Percentiles rank a stretch among this genome's conserved stretches.
These are phyloP conservation scores for Nymphaea colorata DNA, from an alignment of 164 flowering plant species.

Conservation along the genomic window DNA sequence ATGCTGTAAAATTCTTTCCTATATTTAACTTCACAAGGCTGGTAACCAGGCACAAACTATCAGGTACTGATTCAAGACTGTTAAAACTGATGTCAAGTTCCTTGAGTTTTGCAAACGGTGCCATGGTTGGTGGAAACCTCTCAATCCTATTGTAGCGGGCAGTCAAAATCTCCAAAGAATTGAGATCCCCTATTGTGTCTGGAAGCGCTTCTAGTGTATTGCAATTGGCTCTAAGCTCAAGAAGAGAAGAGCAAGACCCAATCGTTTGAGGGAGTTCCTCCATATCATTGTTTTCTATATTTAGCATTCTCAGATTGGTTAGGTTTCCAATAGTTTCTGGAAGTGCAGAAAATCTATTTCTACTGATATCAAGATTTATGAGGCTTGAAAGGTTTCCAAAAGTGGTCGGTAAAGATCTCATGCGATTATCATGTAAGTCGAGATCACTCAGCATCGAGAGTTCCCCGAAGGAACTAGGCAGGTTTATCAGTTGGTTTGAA, in stretches of 20 bases:
- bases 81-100: conserved; percentile 71
- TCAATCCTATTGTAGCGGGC: conserved; percentile 48
- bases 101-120: conserved; percentile 35
- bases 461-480: conserved; percentile 50
- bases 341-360: conserved; percentile 33
- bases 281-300: conserved; percentile 51
- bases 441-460: conserved; percentile 37
- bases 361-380: conserved; percentile 46
- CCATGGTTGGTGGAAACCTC: conserved; percentile 55
- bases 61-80: conserved; percentile 50
- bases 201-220: conserved; percentile 59
- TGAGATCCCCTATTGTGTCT: conserved; percentile 62
- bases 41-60: conserved; percentile 44
- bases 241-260: conserved; percentile 51
- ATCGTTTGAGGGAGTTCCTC: conserved; percentile 60
- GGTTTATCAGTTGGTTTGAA: conserved; percentile 55
- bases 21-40: conserved; percentile 43
- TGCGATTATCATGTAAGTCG: conserved; percentile 42
- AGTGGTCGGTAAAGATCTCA: conserved; percentile 46
- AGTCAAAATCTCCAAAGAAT: conserved; percentile 41
- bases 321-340: conserved; percentile 45
- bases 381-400: conserved; percentile 40
- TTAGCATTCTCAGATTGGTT: conserved; percentile 34
- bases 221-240: conserved; percentile 48
- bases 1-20: conserved; percentile 57